Evolutionary conservation across 768 basidiomycete species (phyloP), one percentile per base, ranked within the genome.

Genomic region (Agrocybe pediades): DNA sequence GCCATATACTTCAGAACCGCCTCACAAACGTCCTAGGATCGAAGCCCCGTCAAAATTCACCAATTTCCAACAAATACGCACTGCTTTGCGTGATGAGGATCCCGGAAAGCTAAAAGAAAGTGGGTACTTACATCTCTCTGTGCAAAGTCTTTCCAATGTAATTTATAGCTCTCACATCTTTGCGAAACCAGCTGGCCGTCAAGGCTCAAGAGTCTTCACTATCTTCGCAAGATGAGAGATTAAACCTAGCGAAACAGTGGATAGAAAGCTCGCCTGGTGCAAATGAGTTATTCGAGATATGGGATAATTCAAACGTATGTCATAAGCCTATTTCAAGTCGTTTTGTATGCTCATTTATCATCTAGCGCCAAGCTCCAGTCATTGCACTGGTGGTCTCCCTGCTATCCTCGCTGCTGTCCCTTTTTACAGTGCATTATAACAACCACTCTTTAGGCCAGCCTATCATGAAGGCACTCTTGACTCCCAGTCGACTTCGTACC

Each of bases 391-490:
- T 85, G 19, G 54, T 84, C 0, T 81, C 85, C 0, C 59, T 85
- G 0, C 62, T 93, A 6, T 77, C 88, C 0, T 75, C 81, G 0
- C 57, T 90, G n/a, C 62, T 93, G 51, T 74, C 71, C 4, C 69
- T 94, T 0, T 71, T 90, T 13, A 84, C 88, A 2, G 72, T 76
- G 3, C 90, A 92, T 46, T 88, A 88, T 55, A 78, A 84, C 3
- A 81, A 84, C 62, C 90, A 92, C 57, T 55, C 76, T 0, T 65
- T 81, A 20, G 90, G 89, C 0, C 70, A 79, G 30, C 77, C 87
- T 0, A 80, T 93, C 27, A 69, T 90, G 46, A 86, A 84, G 59
- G 72, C 66, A 1, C 61, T 91, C 9, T 71, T 93, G 29, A 78
- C 80, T 1, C 75, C 81, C 0, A 69, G 76, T 24, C 85, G 80